Evolutionary conservation across 2,329 filamentous ascomycete species (phyloP), one percentile per base, ranked within the genome.

Genomic region (Dactylella cylindrospora): DNA sequence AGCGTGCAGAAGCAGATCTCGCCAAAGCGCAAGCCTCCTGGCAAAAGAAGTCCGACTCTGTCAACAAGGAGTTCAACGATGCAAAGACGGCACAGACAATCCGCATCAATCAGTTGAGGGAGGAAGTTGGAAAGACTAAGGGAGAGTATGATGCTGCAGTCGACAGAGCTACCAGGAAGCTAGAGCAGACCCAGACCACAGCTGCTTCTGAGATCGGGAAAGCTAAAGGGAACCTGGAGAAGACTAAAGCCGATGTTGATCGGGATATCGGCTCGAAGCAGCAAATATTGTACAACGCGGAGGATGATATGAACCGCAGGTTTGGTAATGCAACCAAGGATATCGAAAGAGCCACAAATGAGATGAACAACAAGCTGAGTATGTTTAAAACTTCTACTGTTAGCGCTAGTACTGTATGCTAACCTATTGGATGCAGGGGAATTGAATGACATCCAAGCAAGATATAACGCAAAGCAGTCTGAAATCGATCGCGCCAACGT

Each of bases 131-230:
- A 35, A 45, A 17, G 28, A 2, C 41, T 10, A 45, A 45, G 41
- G 41, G 29, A 33, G 41, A 45, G 35, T 45, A 45, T 9, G 41
- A 45, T 35, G 41, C 41, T 5, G 41, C 41, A 10, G 41, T 45
- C 28, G 41, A 45, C 25, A 33, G 41, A 17, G 41, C 41, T 8
- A 45, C 28, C 19, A 22, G 41, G 7, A 45, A 45, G 19, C 41
- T 45, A n/a, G 41, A 45, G 19, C 41, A 45, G 15, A 9, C 41
- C 23, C 41, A 45, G 35, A 33, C 35, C 12, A 45, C 41, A 1
- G 41, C 41, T 3, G 41, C 41, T 10, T 45, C 41, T 3, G 41
- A 45, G 17, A 45, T 45, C 25, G 41, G 41, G 19, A 45, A 45
- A 31, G 41, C 41, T 15, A n/a, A 25, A 6, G 41, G 41, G 25